Percentiles rank a stretch among this genome's conserved stretches.
phyloP scores from a whole-genome alignment of 2,329 filamentous ascomycete genomes.

The Trichoderma sp. region DNA sequence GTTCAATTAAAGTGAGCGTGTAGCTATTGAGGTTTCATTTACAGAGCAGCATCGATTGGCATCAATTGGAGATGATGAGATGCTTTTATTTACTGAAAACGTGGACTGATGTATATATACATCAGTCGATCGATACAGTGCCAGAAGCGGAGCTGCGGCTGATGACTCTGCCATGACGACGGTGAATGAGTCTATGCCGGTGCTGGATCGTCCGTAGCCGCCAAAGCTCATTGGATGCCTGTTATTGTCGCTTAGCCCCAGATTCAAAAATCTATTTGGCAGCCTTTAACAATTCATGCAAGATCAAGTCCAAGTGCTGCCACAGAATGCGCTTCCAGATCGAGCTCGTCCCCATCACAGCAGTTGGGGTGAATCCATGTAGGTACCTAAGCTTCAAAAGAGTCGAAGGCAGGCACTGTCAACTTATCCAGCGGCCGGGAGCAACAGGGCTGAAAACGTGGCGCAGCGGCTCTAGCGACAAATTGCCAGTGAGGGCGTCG shows the following conservation, averaged over 20 bases:
- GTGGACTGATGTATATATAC: background rate
- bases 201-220: background rate
- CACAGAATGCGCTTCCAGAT: background rate
- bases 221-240: background rate
- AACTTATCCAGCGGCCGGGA: background rate
- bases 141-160: conserved; percentile 15
- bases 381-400: too few relatives aligned
- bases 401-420: too few relatives aligned
- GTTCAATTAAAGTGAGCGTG: background rate
- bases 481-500: background rate
- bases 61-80: background rate
- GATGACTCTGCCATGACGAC: conserved; percentile 23
- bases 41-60: background rate
- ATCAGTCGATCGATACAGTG: background rate
- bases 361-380: too few relatives aligned
- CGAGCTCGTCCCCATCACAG: too few relatives aligned
- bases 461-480: background rate
- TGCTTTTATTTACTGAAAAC: background rate
- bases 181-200: conserved; percentile 20
- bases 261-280: background rate
- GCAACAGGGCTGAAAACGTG: background rate
- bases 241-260: background rate
- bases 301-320: background rate
- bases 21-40: background rate
- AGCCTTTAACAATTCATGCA: background rate